Evolutionary conservation across 371 early-diverging fungal genomes (phyloP).

Genomic region (Syncephalastrum racemosum): DNA sequence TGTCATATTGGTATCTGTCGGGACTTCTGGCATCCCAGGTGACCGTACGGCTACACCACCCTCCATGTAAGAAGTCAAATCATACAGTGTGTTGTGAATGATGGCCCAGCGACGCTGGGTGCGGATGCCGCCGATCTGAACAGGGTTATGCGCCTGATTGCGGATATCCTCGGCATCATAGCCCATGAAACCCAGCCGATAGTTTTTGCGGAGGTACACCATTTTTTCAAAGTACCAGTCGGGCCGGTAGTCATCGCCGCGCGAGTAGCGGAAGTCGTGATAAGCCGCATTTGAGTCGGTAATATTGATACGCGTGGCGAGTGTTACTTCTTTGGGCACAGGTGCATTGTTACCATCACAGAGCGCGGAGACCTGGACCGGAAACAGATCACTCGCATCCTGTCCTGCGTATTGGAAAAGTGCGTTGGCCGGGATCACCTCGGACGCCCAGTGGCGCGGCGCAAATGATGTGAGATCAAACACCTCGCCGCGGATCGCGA

Average conservation of each 20-base stretch:
- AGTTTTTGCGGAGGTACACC: conserved; percentile 26
- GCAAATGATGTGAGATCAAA: conserved; percentile 71
- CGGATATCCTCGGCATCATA: conserved; percentile 29
- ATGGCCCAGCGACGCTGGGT: conserved; percentile 47
- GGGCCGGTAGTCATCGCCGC: conserved; percentile 28
- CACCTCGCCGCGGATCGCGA: conserved; percentile 72
- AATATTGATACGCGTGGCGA: conserved; percentile 42
- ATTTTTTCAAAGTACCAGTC: conserved; percentile 38
- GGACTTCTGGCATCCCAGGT: conserved; percentile 26
- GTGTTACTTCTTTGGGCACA: conserved; percentile 34
- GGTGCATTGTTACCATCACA: conserved; percentile 41
- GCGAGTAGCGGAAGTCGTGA: conserved; percentile 26
- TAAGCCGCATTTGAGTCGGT: conserved; percentile 38
- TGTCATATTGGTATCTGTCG: conserved; percentile 47
- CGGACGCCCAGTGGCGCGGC: conserved; percentile 54
- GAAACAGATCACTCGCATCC: conserved; percentile 72
- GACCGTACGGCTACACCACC: conserved; percentile 43
- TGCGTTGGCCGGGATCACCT: conserved; percentile 41
- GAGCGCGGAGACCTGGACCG: conserved; percentile 69
- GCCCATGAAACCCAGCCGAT: conserved; percentile 42
- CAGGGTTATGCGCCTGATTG: conserved; percentile 28
- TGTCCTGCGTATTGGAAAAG: conserved; percentile 65
- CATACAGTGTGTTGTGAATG: conserved; percentile 43
- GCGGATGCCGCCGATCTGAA: conserved; percentile 40
- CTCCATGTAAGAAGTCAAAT: conserved; percentile 43